Conservation (phyloP, 805 yeast genomes). For the Ogataea haglerorum region DNA sequence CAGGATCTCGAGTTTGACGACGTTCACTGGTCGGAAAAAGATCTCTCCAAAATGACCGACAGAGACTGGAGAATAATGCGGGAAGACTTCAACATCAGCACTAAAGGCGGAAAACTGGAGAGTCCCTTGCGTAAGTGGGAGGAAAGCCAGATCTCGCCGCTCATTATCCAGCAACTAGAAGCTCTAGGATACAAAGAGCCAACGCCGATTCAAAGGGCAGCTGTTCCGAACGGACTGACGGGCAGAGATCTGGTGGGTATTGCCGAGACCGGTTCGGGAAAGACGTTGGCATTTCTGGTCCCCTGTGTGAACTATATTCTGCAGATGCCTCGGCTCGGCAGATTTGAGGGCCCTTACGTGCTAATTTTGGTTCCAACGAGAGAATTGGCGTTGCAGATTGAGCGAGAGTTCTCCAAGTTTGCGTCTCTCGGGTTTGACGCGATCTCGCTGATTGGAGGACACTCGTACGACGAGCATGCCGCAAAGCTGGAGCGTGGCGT, state of each 20-base stretch:
- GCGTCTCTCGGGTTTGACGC: slow-evolving; percentile 40
- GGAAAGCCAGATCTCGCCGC: slow-evolving; percentile 52
- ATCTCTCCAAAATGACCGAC: slow-evolving; percentile 58
- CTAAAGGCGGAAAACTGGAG: slow-evolving; percentile 46
- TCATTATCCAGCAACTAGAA: slow-evolving; percentile 37
- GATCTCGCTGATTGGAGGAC: slow-evolving; percentile 86
- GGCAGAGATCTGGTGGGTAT: slow-evolving; percentile 74
- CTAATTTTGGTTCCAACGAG: slow-evolving; percentile 87
- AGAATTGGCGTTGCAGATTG: slow-evolving; percentile 88
- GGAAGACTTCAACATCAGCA: slow-evolving; percentile 69
- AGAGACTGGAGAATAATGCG: slow-evolving; percentile 89
- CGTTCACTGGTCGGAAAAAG: slow-evolving; percentile 70
- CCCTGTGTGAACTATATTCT: slow-evolving; percentile 62
- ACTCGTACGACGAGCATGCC: slow-evolving; percentile 71
- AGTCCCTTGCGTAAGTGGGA: slow-evolving; percentile 74
- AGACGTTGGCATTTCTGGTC: slow-evolving; percentile 76
- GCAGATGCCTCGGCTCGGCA: slow-evolving; percentile 45
- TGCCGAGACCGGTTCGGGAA: slow-evolving; percentile 98
- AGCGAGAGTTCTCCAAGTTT: slow-evolving; percentile 49
- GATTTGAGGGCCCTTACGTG: slow-evolving; percentile 67
- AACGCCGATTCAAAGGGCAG: slow-evolving; percentile 87
- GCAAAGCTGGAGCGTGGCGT: slow-evolving; percentile 58
- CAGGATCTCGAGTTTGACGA: slow-evolving; percentile 4
- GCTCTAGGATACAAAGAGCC: slow-evolving; percentile 56
- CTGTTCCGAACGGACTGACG: slow-evolving; percentile 67